These are phyloP conservation scores for Paspalum notatum DNA, from an alignment of 176 grass and related monocot genomes.

Conservation along the genomic window DNA sequence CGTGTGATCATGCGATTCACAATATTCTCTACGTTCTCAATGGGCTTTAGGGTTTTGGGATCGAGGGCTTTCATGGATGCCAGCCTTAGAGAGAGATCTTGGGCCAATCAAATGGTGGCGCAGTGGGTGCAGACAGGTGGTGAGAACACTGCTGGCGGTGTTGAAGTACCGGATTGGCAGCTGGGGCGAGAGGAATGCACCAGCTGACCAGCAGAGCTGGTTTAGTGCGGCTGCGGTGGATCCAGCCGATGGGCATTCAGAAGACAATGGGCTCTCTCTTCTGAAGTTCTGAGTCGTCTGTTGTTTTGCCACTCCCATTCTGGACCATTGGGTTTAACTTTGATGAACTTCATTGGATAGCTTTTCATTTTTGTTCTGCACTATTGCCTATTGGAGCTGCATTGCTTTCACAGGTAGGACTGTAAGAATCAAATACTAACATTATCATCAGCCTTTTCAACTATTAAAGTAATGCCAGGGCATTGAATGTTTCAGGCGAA, in stretches of 20 bases:
- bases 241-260: no score
- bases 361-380: no score
- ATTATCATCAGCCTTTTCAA: neutral
- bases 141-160: neutral
- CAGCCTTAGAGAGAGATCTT: neutral
- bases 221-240: no score
- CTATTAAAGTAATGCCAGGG: neutral
- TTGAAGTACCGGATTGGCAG: neutral
- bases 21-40: no score
- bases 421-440: neutral
- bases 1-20: no score
- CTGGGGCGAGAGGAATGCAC: neutral
- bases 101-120: neutral
- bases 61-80: neutral
- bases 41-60: neutral
- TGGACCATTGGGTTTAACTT: neutral
- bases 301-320: neutral
- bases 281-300: neutral
- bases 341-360: no score
- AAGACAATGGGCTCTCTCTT: no score
- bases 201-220: neutral
- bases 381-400: neutral
- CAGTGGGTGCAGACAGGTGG: neutral
- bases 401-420: neutral
- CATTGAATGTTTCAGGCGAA: slow-evolving; percentile 32